Evolutionary conservation across 148 eudicot genomes (phyloP).

Genomic region (Nepenthes gracilis): DNA sequence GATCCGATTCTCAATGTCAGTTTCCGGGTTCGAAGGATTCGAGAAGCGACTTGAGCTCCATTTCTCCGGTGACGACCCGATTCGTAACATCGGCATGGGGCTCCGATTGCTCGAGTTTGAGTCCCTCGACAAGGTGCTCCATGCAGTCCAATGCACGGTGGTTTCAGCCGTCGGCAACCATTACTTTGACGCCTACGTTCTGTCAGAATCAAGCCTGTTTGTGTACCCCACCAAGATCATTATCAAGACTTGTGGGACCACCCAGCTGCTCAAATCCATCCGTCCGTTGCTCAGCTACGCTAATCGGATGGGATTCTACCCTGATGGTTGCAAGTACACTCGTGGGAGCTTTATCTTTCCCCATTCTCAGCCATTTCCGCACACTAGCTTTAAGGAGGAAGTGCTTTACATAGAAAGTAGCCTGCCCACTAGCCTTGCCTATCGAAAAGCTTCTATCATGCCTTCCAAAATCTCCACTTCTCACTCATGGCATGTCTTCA

Average conservation of each 20-base stretch:
- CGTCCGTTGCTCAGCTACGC: conserved; percentile 5
- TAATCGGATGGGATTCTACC: background rate
- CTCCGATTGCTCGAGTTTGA: conserved; percentile 2
- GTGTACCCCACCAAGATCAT: conserved; percentile 10
- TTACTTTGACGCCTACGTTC: conserved; percentile 11
- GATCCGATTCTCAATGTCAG: background rate
- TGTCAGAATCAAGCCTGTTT: conserved; percentile 13
- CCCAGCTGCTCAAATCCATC: conserved; percentile 7
- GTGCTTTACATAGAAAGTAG: conserved; percentile 18
- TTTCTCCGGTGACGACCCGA: conserved; percentile 2
- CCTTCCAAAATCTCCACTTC: background rate
- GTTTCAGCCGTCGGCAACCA: conserved; percentile 8
- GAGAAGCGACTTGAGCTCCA: background rate
- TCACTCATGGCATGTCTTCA: background rate
- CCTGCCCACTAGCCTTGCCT: conserved; percentile 18
- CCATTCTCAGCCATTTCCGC: conserved; percentile 18
- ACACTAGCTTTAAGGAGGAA: conserved; percentile 25
- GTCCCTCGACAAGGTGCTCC: conserved; percentile 9
- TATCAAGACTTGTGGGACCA: conserved; percentile 15
- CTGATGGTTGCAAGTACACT: conserved; percentile 1
- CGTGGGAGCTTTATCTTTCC: conserved; percentile 31
- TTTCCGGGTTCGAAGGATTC: background rate
- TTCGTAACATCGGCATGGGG: conserved; percentile 3
- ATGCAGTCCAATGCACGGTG: conserved; percentile 11
- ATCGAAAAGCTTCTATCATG: conserved; percentile 19